Percentiles rank a stretch among this genome's conserved stretches.
phyloP scores from a whole-genome alignment of 2,329 filamentous ascomycete genomes.

The Colletotrichum brevisporum region DNA sequence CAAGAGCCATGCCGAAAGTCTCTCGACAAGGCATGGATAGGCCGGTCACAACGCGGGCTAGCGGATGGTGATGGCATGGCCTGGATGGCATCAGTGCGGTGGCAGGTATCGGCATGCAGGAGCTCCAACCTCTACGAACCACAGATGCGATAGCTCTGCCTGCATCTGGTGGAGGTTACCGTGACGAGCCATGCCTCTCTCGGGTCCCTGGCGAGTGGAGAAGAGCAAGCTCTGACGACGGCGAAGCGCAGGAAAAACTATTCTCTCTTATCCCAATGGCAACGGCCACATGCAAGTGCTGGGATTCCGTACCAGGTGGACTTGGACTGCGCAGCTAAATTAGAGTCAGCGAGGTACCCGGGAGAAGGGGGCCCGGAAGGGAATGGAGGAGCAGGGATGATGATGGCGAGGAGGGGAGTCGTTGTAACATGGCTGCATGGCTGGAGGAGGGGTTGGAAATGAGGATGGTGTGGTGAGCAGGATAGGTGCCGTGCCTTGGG shows the following conservation, averaged over 20 bases:
- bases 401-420: constrained; percentile 13
- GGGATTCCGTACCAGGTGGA: constrained; percentile 24
- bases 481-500: constrained; percentile 21
- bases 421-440: constrained; percentile 28
- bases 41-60: constrained; percentile 14
- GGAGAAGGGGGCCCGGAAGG: constrained; percentile 26
- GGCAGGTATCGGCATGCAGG: constrained; percentile 35
- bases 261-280: constrained; percentile 11
- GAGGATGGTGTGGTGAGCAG: constrained; percentile 27
- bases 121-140: constrained; percentile 19
- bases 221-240: constrained; percentile 1
- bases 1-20: constrained; percentile 27
- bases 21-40: constrained; percentile 27
- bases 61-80: constrained; percentile 30
- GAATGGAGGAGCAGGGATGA: constrained; percentile 27
- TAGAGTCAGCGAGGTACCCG: constrained; percentile 35
- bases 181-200: constrained; percentile 26
- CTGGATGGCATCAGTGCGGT: constrained; percentile 38
- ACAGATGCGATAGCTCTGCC: constrained; percentile 9
- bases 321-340: constrained; percentile 13
- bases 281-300: constrained; percentile 26
- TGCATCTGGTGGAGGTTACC: constrained; percentile 15
- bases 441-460: constrained; percentile 13
- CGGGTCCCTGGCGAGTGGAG: constrained; percentile 4
- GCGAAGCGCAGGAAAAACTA: constrained; percentile 22